Base-by-base conservation (phyloP, 179 eudicot genomes). In the Heliamphora pulchella region DNA sequence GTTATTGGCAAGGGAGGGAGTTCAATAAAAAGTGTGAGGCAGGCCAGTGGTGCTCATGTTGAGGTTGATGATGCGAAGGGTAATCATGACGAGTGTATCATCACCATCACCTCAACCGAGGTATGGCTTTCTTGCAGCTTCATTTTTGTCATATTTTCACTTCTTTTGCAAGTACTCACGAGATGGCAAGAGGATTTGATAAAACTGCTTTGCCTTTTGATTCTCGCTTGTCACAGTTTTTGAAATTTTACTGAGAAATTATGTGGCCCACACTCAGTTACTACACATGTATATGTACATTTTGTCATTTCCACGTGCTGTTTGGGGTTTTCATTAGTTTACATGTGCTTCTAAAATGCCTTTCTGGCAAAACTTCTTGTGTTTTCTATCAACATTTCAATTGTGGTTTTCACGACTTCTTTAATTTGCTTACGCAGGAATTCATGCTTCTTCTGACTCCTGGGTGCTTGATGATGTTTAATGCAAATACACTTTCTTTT, bases 1-100 rank as follows among this genome's bases (percentile, higher is more conserved):
- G 98, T 96, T 55, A 96, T 96, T 86, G 99, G 99, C 44, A 96
- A 87, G 86, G 96, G 93, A 78, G 99, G 99, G 62, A 80, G 86
- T 83, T 87, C 93, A 54, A 91, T 96, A 63, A 94, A 89, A 88
- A 86, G 89, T 84, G 85, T 94, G 20, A 91, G 97, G 84, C 92
- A 94, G 85, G 92, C 91, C 53, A 94, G 91, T 81, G 99, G 98
- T 84, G 93, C 99, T 70, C 91, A 85, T 74, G 78, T 96, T 77
- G 93, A 92, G 44, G 93, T 94, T 80, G 94, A 92, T 81, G 97
- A 94, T 85, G 70, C 82, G 58, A 94, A 87, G 81, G 84, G 81
- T 31, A 86, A 86, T 83, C 83, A 82, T 66, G 85, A 85, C 54
- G 97, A 92, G 69, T 90, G 97, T 82, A 48, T 94, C 64, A 86